phyloP scores from a whole-genome alignment of 371 early-diverging fungal genomes.

The Actinomucor elegans region DNA sequence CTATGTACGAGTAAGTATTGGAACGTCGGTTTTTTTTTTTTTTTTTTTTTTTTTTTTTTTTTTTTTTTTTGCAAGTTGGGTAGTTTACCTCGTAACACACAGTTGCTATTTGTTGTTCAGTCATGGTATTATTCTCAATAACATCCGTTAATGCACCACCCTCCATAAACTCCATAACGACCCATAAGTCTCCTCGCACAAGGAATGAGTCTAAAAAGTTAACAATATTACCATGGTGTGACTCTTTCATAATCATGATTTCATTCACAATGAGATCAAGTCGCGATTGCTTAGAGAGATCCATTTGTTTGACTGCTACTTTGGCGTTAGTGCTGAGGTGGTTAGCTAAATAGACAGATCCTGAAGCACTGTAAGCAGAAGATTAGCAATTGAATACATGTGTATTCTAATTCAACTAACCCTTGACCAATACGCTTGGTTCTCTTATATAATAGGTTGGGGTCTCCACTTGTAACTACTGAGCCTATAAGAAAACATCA shows the following conservation, averaged over 20 bases:
- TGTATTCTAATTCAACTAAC: constrained; percentile 29
- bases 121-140: constrained; percentile 87
- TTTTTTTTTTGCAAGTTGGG: too few species aligned
- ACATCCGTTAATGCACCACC: constrained; percentile 96
- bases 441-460: constrained; percentile 77
- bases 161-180: constrained; percentile 98
- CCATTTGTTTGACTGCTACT: constrained; percentile 97
- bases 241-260: constrained; percentile 95
- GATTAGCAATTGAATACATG: background rate
- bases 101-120: constrained; percentile 89
- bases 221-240: constrained; percentile 95
- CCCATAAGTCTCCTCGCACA: constrained; percentile 88
- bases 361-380: constrained; percentile 74
- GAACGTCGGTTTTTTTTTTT: too few species aligned
- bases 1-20: background rate
- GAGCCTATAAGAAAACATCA: constrained; percentile 14
- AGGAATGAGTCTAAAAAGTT: constrained; percentile 92
- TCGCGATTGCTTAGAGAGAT: constrained; percentile 87
- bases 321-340: constrained; percentile 57
- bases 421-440: constrained; percentile 94
- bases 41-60: background rate
- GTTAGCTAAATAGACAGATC: constrained; percentile 88
- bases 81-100: constrained; percentile 77
- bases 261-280: constrained; percentile 96
- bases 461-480: constrained; percentile 84